A percentile compares a stretch with the other conserved stretches of the same genome.
Evolutionary conservation across 371 early-diverging fungal species (phyloP).

Genomic region (Actinomortierella ambigua): DNA sequence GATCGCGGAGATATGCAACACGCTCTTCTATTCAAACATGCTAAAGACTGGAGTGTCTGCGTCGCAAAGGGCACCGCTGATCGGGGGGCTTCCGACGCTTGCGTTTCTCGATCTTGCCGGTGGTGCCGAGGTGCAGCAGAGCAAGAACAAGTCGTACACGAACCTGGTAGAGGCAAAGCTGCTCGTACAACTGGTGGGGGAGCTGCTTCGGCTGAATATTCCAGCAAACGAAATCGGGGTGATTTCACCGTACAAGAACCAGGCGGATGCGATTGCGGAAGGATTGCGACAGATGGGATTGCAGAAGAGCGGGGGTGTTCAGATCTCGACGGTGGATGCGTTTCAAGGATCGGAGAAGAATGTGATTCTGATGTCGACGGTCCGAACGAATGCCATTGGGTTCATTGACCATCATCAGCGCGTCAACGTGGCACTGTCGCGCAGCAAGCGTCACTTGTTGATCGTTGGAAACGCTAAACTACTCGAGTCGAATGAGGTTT

Average conservation of each 20-base stretch:
- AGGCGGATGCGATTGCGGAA: conserved; percentile 58
- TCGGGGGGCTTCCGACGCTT: conserved; percentile 66
- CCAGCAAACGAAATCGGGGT: conserved; percentile 62
- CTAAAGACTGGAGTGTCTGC: conserved; percentile 64
- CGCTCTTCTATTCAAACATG: conserved; percentile 74
- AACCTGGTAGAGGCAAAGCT: conserved; percentile 61
- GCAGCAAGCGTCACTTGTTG: conserved; percentile 67
- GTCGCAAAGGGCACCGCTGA: conserved; percentile 56
- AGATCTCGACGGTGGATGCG: conserved; percentile 85
- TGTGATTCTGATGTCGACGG: conserved; percentile 78
- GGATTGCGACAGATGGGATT: conserved; percentile 32
- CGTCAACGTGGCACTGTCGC: conserved; percentile 66
- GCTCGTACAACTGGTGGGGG: conserved; percentile 49
- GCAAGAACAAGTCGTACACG: conserved; percentile 52
- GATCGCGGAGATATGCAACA: conserved; percentile 79
- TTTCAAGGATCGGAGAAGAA: conserved; percentile 89
- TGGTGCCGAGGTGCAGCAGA: conserved; percentile 52
- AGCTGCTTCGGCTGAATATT: conserved; percentile 49
- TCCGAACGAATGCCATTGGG: conserved; percentile 61
- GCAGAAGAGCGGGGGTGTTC: conserved; percentile 40
- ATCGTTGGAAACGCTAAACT: conserved; percentile 57
- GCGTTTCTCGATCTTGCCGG: conserved; percentile 70
- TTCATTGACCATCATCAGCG: conserved; percentile 64
- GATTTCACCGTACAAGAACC: conserved; percentile 68
- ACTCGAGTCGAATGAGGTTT: conserved; percentile 16